phyloP scores from a whole-genome alignment of 1,284 basidiomycete genomes.

The Peniophora sp. region DNA sequence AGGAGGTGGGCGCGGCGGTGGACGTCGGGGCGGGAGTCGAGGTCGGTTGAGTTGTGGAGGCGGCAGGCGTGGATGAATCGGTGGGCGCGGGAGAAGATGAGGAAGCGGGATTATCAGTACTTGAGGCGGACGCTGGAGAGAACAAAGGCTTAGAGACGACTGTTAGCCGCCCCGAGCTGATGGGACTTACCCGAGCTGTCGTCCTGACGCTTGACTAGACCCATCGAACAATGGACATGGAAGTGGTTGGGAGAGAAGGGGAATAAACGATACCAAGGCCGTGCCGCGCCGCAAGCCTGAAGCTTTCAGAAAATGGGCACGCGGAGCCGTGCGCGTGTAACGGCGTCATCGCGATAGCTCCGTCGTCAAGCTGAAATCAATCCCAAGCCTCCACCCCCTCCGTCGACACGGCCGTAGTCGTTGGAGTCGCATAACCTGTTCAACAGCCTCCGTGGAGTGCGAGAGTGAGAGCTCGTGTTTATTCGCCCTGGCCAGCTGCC shows the following conservation, averaged over 20 bases:
- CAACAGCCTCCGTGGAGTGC: no score
- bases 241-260: constrained; percentile 2
- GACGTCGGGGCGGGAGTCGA: constrained; percentile 2
- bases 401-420: no score
- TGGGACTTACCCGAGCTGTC: neutral
- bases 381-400: no score
- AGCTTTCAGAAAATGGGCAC: neutral
- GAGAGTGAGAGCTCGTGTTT: no score
- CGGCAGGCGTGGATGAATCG: constrained; percentile 11
- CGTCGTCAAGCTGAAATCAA: constrained; percentile 1
- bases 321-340: neutral
- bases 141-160: neutral
- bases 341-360: constrained; percentile 1
- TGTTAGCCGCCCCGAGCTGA: no score
- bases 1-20: constrained; percentile 6
- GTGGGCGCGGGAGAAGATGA: neutral
- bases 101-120: neutral
- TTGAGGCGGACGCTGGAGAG: neutral
- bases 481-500: no score
- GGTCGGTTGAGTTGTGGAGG: no score
- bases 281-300: neutral
- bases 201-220: constrained; percentile 1
- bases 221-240: constrained; percentile 4
- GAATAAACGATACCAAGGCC: neutral
- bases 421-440: no score